Evolutionary conservation across 208 protist genomes (phyloP).

Genomic region (Jaenimonas drosophilae): DNA sequence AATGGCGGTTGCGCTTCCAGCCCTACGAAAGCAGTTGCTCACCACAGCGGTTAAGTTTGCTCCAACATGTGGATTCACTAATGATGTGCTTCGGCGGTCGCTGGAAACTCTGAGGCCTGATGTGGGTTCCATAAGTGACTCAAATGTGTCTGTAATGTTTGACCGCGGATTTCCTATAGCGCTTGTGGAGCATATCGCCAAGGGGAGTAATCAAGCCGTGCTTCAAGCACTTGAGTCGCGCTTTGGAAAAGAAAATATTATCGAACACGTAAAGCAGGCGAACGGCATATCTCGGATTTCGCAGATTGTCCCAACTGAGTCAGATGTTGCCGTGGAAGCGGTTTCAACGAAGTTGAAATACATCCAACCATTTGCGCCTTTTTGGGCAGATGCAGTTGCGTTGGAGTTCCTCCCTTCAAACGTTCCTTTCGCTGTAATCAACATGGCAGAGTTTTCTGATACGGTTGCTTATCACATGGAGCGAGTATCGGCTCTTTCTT

Average conservation of each 20-base stretch:
- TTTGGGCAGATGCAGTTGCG: slow-evolving; percentile 54
- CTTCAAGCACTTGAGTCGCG: background rate
- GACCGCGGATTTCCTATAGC: background rate
- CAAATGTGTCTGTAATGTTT: background rate
- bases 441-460: slow-evolving; percentile 59
- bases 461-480: slow-evolving; percentile 66
- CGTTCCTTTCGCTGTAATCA: slow-evolving; percentile 53
- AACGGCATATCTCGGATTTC: background rate
- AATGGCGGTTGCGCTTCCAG: too few species aligned
- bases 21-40: too few species aligned
- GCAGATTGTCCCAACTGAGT: background rate
- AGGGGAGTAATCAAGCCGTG: background rate
- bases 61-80: background rate
- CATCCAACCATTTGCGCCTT: slow-evolving; percentile 5
- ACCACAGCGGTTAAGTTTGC: background rate
- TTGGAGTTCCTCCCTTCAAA: slow-evolving; percentile 56
- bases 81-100: background rate
- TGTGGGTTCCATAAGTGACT: background rate
- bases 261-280: background rate
- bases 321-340: background rate
- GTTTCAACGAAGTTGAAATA: background rate
- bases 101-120: background rate
- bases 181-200: background rate
- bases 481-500: slow-evolving; percentile 30
- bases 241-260: background rate